These are phyloP conservation scores for Alternaria brassicae DNA, from an alignment of 2,329 filamentous ascomycete species.

Conservation along the genomic window DNA sequence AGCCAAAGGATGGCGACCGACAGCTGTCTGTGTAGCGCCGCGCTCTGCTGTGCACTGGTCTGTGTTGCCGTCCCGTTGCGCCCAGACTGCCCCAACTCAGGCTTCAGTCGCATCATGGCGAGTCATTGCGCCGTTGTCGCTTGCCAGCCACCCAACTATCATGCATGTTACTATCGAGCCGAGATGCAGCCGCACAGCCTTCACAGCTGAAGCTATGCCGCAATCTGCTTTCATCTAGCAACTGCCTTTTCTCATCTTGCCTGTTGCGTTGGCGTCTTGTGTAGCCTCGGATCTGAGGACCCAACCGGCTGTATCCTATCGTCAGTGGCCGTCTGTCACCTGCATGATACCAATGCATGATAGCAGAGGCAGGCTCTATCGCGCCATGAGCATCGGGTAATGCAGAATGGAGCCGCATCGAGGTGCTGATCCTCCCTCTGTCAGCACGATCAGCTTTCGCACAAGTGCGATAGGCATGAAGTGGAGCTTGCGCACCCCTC, in stretches of 20 bases:
- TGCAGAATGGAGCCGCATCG: constrained; percentile 20
- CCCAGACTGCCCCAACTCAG: constrained; percentile 13
- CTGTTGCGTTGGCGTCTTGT: constrained; percentile 15
- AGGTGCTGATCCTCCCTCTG: constrained; percentile 18
- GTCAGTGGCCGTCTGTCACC: constrained; percentile 13
- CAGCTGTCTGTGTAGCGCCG: constrained; percentile 1
- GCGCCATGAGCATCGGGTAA: constrained; percentile 12
- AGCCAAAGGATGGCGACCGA: neutral
- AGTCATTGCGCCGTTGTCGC: constrained; percentile 16
- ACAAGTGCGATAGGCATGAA: constrained; percentile 19
- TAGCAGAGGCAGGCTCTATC: constrained; percentile 14
- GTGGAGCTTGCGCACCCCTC: neutral
- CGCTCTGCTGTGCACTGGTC: neutral
- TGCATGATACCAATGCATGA: constrained; percentile 19
- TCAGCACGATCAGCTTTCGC: constrained; percentile 26
- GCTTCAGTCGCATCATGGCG: constrained; percentile 1
- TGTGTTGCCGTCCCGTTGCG: constrained; percentile 9
- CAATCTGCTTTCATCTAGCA: constrained; percentile 23
- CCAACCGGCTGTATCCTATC: constrained; percentile 19
- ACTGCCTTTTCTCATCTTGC: constrained; percentile 6
- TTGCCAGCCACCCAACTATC: neutral
- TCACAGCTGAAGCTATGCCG: constrained; percentile 12
- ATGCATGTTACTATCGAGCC: neutral
- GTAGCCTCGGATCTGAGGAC: constrained; percentile 15
- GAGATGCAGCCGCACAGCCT: constrained; percentile 8